A percentile compares a stretch with the other conserved stretches of the same genome.
phyloP scores from a whole-genome alignment of 257 asterid species.

The Phtheirospermum japonicum region DNA sequence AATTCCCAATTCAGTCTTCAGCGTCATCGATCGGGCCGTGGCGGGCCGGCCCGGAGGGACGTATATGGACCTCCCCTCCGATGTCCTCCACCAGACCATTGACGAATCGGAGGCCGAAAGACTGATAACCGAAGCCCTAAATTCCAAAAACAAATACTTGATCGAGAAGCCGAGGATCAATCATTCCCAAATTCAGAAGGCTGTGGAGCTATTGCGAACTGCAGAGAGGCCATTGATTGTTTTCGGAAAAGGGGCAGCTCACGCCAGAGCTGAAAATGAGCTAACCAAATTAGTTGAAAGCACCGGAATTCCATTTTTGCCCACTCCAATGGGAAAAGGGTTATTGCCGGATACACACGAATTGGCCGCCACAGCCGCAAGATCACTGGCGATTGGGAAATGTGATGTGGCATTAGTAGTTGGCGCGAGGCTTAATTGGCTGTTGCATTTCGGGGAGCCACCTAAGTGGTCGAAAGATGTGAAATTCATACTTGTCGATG shows the following conservation, averaged over 20 bases:
- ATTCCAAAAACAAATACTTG: constrained; percentile 34
- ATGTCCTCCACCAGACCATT: constrained; percentile 67
- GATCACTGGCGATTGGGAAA: constrained; percentile 86
- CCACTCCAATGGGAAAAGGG: constrained; percentile 95
- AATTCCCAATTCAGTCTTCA: constrained; percentile 62
- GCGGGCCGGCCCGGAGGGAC: constrained; percentile 83
- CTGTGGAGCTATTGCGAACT: constrained; percentile 58
- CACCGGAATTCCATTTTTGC: constrained; percentile 83
- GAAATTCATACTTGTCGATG: constrained; percentile 72
- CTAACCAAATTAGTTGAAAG: constrained; percentile 55
- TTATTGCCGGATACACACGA: constrained; percentile 73
- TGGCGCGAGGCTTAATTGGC: constrained; percentile 90
- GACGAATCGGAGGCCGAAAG: constrained; percentile 57
- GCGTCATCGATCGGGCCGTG: constrained; percentile 54
- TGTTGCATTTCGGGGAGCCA: constrained; percentile 88
- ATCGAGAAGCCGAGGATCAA: constrained; percentile 40
- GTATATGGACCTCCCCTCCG: constrained; percentile 75
- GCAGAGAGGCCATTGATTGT: constrained; percentile 92
- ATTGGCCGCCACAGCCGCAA: constrained; percentile 82
- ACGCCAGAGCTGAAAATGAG: constrained; percentile 62
- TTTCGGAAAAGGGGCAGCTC: constrained; percentile 88
- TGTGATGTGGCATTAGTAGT: constrained; percentile 83
- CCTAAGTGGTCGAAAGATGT: constrained; percentile 89
- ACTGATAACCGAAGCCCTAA: constrained; percentile 51
- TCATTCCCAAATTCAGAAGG: constrained; percentile 46